Base-by-base conservation (phyloP, 257 asterid species). In the Rauvolfia tetraphylla region DNA sequence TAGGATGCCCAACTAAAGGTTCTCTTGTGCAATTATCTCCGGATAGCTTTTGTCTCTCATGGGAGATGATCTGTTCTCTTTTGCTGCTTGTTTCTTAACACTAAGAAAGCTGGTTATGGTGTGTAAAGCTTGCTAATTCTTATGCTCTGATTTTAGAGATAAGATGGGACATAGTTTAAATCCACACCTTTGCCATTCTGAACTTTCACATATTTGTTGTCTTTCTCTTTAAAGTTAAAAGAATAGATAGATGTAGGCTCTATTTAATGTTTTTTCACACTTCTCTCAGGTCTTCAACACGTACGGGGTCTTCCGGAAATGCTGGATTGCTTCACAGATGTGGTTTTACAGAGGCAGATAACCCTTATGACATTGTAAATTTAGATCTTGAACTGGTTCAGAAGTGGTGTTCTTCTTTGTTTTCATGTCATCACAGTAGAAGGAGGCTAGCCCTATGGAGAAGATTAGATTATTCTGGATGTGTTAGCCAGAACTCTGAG, bases 311-410 rank as follows among this genome's bases (percentile, higher is more conserved):
- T 42, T 68, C 86, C 76, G 96, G 98, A 53, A 94, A 89, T 86
- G 98, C 98, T 83, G 96, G 98, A n/a, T 89, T 92, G 84, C 89
- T 94, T 78, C 98, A 92, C n/a, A 85, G 98, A 91, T 94, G 89
- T 71, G 98, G 97, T 75, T 94, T 94, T 78, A 86, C 96, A 12
- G 98, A 94, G 86, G 84, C 86, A 9, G 90, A 89, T 63, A 94
- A 94, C 77, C 97, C 96, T 48, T 94, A 83, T 78, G 98, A 88
- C 81, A 91, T 90, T 76, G 82, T 94, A 71, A 94, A 94, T 80
- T 76, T 94, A 39, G 98, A 92, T 87, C 81, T 92, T 41, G 97
- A 91, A 61, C 83, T 92, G 66, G 92, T 94, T 59, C 76, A 87
- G 20, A 83, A 82, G 75, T 94, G 98, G 98, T 87, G 96, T 84